Conservation (phyloP, 2,329 filamentous ascomycete genomes). For the Zelopaecilomyces penicillatus region DNA sequence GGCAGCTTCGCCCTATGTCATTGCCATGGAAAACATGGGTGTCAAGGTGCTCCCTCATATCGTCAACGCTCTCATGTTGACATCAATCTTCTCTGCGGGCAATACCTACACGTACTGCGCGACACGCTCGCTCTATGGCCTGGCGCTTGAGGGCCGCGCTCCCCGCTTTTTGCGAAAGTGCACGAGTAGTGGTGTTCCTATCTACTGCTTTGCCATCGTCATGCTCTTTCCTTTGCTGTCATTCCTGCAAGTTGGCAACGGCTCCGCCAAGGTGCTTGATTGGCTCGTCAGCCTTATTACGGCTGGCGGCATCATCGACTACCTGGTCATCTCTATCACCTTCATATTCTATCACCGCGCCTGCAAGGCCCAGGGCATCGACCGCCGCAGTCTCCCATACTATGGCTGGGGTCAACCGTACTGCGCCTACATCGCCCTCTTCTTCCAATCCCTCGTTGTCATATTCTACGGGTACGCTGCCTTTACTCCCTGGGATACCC, state of each 20-base stretch:
- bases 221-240: slow-evolving; percentile 46
- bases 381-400: slow-evolving; percentile 48
- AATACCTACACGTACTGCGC: slow-evolving; percentile 46
- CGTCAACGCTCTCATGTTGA: slow-evolving; percentile 44
- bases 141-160: slow-evolving; percentile 42
- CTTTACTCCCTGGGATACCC: slow-evolving; percentile 40
- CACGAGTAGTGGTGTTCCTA: slow-evolving; percentile 52
- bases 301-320: slow-evolving; percentile 53
- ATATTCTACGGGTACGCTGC: slow-evolving; percentile 48
- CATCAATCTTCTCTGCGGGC: slow-evolving; percentile 37
- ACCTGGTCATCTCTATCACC: slow-evolving; percentile 43
- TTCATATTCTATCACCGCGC: slow-evolving; percentile 44
- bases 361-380: slow-evolving; percentile 41
- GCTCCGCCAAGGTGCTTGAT: slow-evolving; percentile 39
- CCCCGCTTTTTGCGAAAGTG: slow-evolving; percentile 47
- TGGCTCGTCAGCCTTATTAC: slow-evolving; percentile 51
- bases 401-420: slow-evolving; percentile 51
- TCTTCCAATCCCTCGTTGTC: slow-evolving; percentile 34
- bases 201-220: slow-evolving; percentile 47
- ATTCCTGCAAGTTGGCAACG: slow-evolving; percentile 42
- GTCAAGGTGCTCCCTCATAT: slow-evolving; percentile 47
- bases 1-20: slow-evolving; percentile 54
- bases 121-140: slow-evolving; percentile 41
- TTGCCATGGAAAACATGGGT: slow-evolving; percentile 49
- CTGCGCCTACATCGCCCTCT: slow-evolving; percentile 39